Percentiles rank a stretch among this genome's conserved stretches.
These are phyloP conservation scores for Suillus weaverae DNA, from an alignment of 768 basidiomycete genomes.

Conservation along the genomic window DNA sequence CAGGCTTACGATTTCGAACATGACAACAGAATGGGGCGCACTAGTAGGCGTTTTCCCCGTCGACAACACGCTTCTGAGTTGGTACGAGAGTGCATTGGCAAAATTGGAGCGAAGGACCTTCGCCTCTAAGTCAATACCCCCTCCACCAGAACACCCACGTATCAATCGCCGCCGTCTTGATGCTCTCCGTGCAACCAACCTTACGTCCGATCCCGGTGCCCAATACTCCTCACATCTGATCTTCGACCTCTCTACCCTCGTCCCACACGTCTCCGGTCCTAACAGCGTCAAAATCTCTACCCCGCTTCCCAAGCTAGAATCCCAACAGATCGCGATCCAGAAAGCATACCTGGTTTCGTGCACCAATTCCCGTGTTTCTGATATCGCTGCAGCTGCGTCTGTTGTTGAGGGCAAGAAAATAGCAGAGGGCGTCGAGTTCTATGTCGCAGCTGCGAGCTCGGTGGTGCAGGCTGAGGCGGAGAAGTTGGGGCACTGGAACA, in stretches of 20 bases:
- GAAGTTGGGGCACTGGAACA: constrained; percentile 81
- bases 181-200: constrained; percentile 51
- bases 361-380: constrained; percentile 95
- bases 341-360: constrained; percentile 99
- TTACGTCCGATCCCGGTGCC: constrained; percentile 74
- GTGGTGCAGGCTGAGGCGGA: constrained; percentile 91
- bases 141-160: constrained; percentile 81
- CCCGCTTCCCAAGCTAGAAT: constrained; percentile 81
- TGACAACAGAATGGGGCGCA: constrained; percentile 99
- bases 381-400: constrained; percentile 89
- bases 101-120: constrained; percentile 80
- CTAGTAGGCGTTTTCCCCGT: constrained; percentile 94
- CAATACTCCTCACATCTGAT: constrained; percentile 85
- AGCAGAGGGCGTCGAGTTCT: constrained; percentile 91
- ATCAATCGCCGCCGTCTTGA: constrained; percentile 75
- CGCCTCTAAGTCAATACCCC: constrained; percentile 57
- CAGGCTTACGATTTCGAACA: constrained; percentile 95
- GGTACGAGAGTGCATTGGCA: constrained; percentile 78
- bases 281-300: constrained; percentile 98
- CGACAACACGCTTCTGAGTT: constrained; percentile 75
- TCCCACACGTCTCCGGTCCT: constrained; percentile 95
- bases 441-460: constrained; percentile 94
- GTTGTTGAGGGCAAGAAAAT: constrained; percentile 82
- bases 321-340: constrained; percentile 75
- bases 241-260: constrained; percentile 90